phyloP scores from a whole-genome alignment of 1,284 basidiomycete genomes.

The Ganoderma sinense region DNA sequence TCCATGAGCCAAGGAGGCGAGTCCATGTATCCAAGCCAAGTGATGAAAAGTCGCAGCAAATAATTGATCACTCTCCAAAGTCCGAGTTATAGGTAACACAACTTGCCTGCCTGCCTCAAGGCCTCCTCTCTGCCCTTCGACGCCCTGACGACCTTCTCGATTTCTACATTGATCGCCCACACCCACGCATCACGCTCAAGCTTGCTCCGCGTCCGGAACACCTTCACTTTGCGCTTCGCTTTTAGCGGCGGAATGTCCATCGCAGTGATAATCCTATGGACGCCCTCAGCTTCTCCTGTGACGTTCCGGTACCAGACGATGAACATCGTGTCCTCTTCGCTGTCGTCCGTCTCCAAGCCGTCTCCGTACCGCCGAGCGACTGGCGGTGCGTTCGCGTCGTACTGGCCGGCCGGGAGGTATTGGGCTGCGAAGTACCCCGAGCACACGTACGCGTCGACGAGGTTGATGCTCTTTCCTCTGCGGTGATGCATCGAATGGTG shows the following conservation, averaged over 20 bases:
- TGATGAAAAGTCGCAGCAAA: neutral
- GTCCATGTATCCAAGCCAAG: neutral
- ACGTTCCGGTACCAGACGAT: constrained; percentile 69
- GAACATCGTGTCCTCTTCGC: constrained; percentile 79
- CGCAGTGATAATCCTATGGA: constrained; percentile 18
- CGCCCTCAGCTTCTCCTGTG: constrained; percentile 26
- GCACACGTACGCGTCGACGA: constrained; percentile 79
- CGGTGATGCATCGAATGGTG: constrained; percentile 58
- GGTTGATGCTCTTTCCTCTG: constrained; percentile 57
- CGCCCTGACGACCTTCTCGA: constrained; percentile 75
- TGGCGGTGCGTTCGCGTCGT: constrained; percentile 56
- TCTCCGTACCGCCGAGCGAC: constrained; percentile 78
- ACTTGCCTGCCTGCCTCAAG: constrained; percentile 62
- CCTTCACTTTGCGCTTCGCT: constrained; percentile 66
- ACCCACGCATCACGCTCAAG: constrained; percentile 90
- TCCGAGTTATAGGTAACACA: constrained; percentile 38
- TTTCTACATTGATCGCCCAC: constrained; percentile 84
- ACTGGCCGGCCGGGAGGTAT: constrained; percentile 66
- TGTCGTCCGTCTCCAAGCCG: constrained; percentile 80
- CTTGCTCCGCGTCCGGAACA: constrained; percentile 80
- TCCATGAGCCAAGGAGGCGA: neutral
- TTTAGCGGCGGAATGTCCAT: constrained; percentile 59
- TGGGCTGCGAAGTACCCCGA: constrained; percentile 81
- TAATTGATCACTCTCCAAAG: neutral
- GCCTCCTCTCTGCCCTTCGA: constrained; percentile 63